Percentiles rank a stretch among this genome's conserved stretches.
Evolutionary conservation across 441 rosid genomes (phyloP).

Genomic region (Erodium chrysanthum): DNA sequence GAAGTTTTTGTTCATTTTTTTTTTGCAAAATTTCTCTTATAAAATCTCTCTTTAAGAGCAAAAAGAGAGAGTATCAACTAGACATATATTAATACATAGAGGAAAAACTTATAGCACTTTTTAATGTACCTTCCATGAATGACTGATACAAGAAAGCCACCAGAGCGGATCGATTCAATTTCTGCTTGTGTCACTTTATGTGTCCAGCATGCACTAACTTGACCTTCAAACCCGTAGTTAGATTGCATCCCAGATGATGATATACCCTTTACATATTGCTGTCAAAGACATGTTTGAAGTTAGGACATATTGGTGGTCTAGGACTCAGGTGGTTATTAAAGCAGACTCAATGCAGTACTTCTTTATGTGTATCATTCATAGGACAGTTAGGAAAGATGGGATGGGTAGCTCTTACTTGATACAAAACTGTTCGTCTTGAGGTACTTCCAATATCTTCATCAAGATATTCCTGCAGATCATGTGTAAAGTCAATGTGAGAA

Average conservation of each 20-base stretch:
- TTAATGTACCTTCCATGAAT: slow-evolving; percentile 81
- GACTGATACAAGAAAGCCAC: slow-evolving; percentile 75
- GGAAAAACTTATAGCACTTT: not conserved
- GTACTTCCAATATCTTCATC: slow-evolving; percentile 54
- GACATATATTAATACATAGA: not conserved
- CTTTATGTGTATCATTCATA: not conserved
- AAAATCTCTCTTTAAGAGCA: slow-evolving; percentile 1
- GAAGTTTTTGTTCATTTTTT: no score
- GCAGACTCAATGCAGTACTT: no score
- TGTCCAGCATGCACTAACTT: slow-evolving; percentile 88
- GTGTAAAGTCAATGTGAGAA: not conserved
- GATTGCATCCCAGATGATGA: slow-evolving; percentile 87
- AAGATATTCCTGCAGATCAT: slow-evolving; percentile 66
- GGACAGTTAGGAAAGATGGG: not conserved
- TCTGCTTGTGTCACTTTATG: slow-evolving; percentile 61
- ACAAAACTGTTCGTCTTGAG: slow-evolving; percentile 57
- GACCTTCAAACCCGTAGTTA: slow-evolving; percentile 73
- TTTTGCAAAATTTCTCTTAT: no score
- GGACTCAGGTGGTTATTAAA: no score
- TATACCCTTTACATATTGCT: slow-evolving; percentile 90
- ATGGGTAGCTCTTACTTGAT: slow-evolving; percentile 43
- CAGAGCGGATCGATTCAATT: slow-evolving; percentile 47
- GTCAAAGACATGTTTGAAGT: slow-evolving; percentile 17
- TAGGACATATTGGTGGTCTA: no score
- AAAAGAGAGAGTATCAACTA: no score